Conservation (phyloP, 306 rosid genomes). For the Datisca glomerata region DNA sequence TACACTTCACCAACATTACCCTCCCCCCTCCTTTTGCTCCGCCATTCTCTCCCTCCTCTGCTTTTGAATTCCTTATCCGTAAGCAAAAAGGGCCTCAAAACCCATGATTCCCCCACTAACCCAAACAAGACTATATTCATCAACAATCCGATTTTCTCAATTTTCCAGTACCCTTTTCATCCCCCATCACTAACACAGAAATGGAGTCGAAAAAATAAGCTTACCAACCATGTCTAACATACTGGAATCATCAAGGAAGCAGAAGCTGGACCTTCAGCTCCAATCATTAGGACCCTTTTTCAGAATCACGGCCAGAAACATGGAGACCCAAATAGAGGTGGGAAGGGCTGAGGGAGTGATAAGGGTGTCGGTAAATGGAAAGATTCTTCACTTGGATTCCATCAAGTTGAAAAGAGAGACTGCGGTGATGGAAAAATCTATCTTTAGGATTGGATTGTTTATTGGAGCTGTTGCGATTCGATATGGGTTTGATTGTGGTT, state of each 20-base stretch:
- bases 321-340: slow-evolving; percentile 37
- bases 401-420: slow-evolving; percentile 59
- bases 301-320: slow-evolving; percentile 65
- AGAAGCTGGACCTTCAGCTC: slow-evolving; percentile 53
- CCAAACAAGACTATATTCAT: too few species aligned
- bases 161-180: too few species aligned
- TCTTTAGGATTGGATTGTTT: slow-evolving; percentile 80
- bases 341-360: slow-evolving; percentile 76
- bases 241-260: slow-evolving; percentile 40
- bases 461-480: slow-evolving; percentile 81
- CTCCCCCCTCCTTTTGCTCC: too few species aligned
- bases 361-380: slow-evolving; percentile 52
- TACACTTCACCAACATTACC: too few species aligned
- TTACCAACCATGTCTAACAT: slow-evolving; percentile 69
- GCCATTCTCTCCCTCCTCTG: too few species aligned
- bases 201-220: too few species aligned
- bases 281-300: slow-evolving; percentile 77
- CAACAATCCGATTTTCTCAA: too few species aligned
- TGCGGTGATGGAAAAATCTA: slow-evolving; percentile 70
- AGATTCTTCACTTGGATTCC: slow-evolving; percentile 76
- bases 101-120: too few species aligned
- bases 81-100: too few species aligned
- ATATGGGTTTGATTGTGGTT: slow-evolving; percentile 60
- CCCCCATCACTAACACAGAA: too few species aligned
- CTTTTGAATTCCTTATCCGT: too few species aligned